Base-by-base conservation (phyloP, 1,284 basidiomycete species). In the Leccinum griseonigrum region DNA sequence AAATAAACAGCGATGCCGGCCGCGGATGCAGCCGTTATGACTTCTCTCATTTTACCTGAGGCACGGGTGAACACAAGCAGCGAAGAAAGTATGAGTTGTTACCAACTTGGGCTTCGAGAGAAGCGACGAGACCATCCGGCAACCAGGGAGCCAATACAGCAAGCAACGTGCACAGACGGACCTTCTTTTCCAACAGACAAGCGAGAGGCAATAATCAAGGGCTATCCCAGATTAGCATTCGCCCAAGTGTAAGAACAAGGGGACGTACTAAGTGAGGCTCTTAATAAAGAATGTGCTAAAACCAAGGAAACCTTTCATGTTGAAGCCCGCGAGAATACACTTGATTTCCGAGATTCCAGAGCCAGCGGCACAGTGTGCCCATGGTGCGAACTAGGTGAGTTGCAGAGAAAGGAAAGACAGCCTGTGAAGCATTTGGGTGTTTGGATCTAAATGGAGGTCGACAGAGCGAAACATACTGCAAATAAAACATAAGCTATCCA, bases 261-360 rank as follows among this genome's bases (percentile, higher is more conserved):
- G 36, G 57, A 77, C 90, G 70, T 65, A 96, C 95, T 67, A 98
- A 8, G 95, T 95, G 43, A 98, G 77, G 69, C 91, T 94, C 80
- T 98, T 98, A 75, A 98, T 91, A 63, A 88, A 80, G 66, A 98
- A 88, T 0, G 97, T 99, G 75, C 89, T 87, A 63, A 92, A 87
- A 11, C 94, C 91, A 43, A 99, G 83, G 74, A 92, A 99, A 0
- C 95, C 95, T 75, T 97, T 90, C 89, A 99, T 98, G 69, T 95
- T 85, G 76, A 99, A 99, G 1, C 97, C 97, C 5, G 94, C 94
- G 22, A 99, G 79, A 68, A 99, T 98, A 75, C 96, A 98, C 73
- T 99, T 99, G 78, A 99, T 98, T 77, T 99, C 97, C 28, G 95
- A 95, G 62, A 99, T 99, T 59, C 97, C 97, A 63, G 95, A 98